Percentiles rank a stretch among this genome's conserved stretches.
phyloP scores from a whole-genome alignment of 441 rosid species.

The Theobroma grandiflorum region DNA sequence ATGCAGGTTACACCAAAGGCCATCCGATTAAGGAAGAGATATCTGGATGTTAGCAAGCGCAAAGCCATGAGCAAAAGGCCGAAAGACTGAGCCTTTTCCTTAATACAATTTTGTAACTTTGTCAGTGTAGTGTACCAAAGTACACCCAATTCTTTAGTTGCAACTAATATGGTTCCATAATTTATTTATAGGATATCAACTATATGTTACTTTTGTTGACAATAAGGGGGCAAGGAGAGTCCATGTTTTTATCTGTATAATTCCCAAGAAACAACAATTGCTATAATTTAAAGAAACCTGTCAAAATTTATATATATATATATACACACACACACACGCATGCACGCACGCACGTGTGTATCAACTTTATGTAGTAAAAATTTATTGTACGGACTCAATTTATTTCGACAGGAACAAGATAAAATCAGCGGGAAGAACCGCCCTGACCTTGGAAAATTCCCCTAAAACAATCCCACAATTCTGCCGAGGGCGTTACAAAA shows the following conservation, averaged over 20 bases:
- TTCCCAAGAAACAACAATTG: not conserved
- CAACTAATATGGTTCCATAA: not conserved
- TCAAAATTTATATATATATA: too few relatives aligned
- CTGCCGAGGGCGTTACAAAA: too few relatives aligned
- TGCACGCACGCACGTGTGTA: too few relatives aligned
- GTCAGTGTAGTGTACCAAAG: not conserved
- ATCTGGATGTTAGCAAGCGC: slow-evolving; percentile 89
- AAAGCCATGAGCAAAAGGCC: slow-evolving; percentile 84
- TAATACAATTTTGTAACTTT: slow-evolving; percentile 9
- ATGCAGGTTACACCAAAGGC: slow-evolving; percentile 91
- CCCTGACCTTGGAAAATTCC: too few relatives aligned
- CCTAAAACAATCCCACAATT: too few relatives aligned
- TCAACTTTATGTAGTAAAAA: too few relatives aligned
- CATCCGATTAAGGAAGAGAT: slow-evolving; percentile 83
- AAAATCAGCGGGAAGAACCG: too few relatives aligned
- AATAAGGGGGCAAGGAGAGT: not conserved
- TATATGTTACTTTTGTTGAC: not conserved
- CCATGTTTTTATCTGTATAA: not conserved
- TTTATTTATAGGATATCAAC: not conserved
- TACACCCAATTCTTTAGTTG: not conserved
- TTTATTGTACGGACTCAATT: too few relatives aligned
- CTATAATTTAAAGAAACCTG: not conserved
- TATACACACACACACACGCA: too few relatives aligned
- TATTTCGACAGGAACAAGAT: too few relatives aligned
- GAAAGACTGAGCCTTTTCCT: slow-evolving; percentile 52